These are phyloP conservation scores for Termitomyces sp. DNA, from an alignment of 768 basidiomycete genomes.

Conservation along the genomic window DNA sequence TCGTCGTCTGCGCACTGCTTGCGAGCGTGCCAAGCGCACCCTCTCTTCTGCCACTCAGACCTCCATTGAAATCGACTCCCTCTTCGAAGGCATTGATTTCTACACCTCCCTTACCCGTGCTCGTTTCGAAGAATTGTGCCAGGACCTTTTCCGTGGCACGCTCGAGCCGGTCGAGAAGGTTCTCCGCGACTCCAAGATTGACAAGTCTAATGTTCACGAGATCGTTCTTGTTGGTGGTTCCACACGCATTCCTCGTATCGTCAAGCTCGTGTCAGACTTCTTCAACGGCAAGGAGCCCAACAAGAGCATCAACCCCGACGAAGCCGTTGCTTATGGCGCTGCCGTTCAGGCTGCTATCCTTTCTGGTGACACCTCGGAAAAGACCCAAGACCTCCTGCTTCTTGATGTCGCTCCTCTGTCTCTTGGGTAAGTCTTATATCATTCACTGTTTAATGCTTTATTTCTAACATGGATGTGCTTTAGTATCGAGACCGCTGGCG, in stretches of 20 bases:
- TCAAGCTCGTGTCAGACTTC: slow-evolving; percentile 97
- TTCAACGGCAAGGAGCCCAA: slow-evolving; percentile 99
- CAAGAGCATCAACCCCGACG: slow-evolving; percentile 99
- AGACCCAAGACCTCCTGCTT: slow-evolving; percentile 93
- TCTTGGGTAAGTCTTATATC: slow-evolving; percentile 43
- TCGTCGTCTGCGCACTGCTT: slow-evolving; percentile 95
- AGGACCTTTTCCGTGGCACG: slow-evolving; percentile 92
- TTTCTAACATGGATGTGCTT: not conserved
- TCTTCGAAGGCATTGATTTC: slow-evolving; percentile 97
- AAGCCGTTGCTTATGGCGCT: slow-evolving; percentile 98
- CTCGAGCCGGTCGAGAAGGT: slow-evolving; percentile 98
- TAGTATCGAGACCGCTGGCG: slow-evolving; percentile 97
- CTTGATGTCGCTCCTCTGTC: slow-evolving; percentile 92
- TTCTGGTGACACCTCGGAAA: slow-evolving; percentile 96
- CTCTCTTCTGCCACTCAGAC: slow-evolving; percentile 96
- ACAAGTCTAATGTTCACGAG: slow-evolving; percentile 94
- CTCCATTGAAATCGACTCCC: slow-evolving; percentile 96
- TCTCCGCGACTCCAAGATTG: slow-evolving; percentile 96
- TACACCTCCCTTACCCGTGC: slow-evolving; percentile 98
- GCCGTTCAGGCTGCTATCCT: slow-evolving; percentile 98
- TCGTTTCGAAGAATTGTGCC: slow-evolving; percentile 95
- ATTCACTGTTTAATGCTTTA: slow-evolving; percentile 18
- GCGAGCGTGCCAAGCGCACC: slow-evolving; percentile 98
- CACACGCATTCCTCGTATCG: slow-evolving; percentile 96
- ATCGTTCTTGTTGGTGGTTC: slow-evolving; percentile 98